These are phyloP conservation scores for Alternaria tenuissima DNA, from an alignment of 2,329 filamentous ascomycete species.

Conservation along the genomic window DNA sequence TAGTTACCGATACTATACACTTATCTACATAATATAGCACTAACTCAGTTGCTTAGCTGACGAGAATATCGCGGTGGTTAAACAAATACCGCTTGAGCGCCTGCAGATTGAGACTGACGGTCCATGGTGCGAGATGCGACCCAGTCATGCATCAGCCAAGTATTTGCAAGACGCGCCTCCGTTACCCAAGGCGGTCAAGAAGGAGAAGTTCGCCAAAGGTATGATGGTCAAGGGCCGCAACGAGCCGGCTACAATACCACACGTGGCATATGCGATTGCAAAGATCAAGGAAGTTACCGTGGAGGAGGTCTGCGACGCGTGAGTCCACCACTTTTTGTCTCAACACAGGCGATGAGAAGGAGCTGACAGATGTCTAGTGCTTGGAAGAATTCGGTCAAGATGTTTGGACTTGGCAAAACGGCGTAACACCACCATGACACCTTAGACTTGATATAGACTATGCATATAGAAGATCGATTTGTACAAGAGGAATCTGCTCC, in stretches of 20 bases:
- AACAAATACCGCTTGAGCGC: conserved; percentile 76
- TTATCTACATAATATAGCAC: neutral
- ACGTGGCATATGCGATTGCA: conserved; percentile 88
- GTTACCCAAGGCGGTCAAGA: conserved; percentile 86
- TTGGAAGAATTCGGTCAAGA: conserved; percentile 51
- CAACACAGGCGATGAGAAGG: neutral
- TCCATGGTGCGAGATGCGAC: conserved; percentile 93
- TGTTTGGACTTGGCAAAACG: conserved; percentile 50
- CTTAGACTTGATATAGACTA: conserved; percentile 11
- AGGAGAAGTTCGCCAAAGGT: conserved; percentile 90
- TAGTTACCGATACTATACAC: neutral
- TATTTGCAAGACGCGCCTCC: conserved; percentile 73
- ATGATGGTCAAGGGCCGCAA: conserved; percentile 94
- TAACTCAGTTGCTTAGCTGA: conserved; percentile 33
- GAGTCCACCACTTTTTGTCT: conserved; percentile 45
- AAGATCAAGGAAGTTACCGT: conserved; percentile 81
- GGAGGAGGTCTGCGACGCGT: conserved; percentile 84
- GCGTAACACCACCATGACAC: conserved; percentile 9
- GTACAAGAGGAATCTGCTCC: conserved; percentile 18
- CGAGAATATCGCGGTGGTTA: conserved; percentile 85
- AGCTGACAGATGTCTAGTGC: conserved; percentile 32
- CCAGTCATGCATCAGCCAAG: conserved; percentile 84
- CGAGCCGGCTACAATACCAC: conserved; percentile 86
- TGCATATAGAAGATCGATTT: conserved; percentile 23
- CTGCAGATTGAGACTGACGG: conserved; percentile 97